phyloP scores from a whole-genome alignment of 345 rosid species.

The Rhodamnia rubescens region DNA sequence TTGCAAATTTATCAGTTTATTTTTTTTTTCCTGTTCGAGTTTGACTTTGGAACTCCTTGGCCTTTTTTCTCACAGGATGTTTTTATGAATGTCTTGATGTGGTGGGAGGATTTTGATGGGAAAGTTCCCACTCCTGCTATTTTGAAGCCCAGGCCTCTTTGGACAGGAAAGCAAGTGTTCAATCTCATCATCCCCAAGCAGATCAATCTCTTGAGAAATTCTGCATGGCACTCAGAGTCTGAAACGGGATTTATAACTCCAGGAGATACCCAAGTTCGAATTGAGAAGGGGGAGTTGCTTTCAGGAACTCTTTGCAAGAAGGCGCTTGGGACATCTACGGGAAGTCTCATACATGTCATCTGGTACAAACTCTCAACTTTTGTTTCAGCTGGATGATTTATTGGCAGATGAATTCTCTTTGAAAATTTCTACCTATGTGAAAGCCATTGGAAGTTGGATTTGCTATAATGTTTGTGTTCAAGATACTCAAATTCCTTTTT shows the following conservation, averaged over 20 bases:
- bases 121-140: conserved; percentile 93
- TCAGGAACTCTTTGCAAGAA: conserved; percentile 96
- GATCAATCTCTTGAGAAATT: conserved; percentile 71
- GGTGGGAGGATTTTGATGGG: conserved; percentile 99
- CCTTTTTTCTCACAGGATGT: conserved; percentile 53
- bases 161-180: conserved; percentile 98
- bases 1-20: not conserved
- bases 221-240: conserved; percentile 82
- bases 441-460: not conserved
- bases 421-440: not conserved
- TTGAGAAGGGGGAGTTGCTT: conserved; percentile 85
- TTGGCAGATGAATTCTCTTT: not conserved
- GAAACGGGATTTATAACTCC: conserved; percentile 78
- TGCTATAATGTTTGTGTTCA: not conserved
- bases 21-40: not conserved
- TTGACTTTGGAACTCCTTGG: not conserved
- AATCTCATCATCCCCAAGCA: conserved; percentile 97
- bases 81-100: conserved; percentile 94
- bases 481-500: not conserved
- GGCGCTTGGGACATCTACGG: conserved; percentile 77
- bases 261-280: conserved; percentile 92
- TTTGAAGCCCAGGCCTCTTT: conserved; percentile 89
- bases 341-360: conserved; percentile 93
- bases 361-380: conserved; percentile 36
- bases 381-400: not conserved